Evolutionary conservation across 345 rosid species (phyloP).

Genomic region (Arabidopsis suecica): DNA sequence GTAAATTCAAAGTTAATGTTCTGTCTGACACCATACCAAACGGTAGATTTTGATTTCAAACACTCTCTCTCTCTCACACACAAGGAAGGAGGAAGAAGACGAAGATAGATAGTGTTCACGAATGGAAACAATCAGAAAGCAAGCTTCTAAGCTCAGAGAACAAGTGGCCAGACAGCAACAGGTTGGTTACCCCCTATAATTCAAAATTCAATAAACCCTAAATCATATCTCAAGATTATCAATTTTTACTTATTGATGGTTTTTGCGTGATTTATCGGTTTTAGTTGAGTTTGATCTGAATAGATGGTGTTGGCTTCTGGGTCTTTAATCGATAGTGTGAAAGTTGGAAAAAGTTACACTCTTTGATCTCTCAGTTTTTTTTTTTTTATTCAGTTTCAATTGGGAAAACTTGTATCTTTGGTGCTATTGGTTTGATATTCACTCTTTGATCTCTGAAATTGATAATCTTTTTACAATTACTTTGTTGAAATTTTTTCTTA

Average conservation of each 20-base stretch:
- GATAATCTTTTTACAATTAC: neutral
- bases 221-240: constrained; percentile 9
- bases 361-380: neutral
- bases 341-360: neutral
- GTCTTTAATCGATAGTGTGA: neutral
- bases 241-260: neutral
- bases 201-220: neutral
- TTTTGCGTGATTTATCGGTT: too few relatives aligned
- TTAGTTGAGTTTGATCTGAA: neutral
- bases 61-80: constrained; percentile 13
- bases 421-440: neutral
- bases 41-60: constrained; percentile 38
- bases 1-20: neutral
- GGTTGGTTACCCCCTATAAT: too few relatives aligned
- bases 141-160: constrained; percentile 80
- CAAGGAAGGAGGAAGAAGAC: neutral
- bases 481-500: too few relatives aligned
- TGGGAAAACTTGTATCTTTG: neutral
- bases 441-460: neutral
- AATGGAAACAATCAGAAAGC: constrained; percentile 85
- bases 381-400: neutral
- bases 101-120: neutral
- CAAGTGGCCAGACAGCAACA: constrained; percentile 94
- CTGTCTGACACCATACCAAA: constrained; percentile 30
- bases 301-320: neutral